Base-by-base conservation (phyloP, 352 stramenopile genomes). In the Phytophthora multivora region DNA sequence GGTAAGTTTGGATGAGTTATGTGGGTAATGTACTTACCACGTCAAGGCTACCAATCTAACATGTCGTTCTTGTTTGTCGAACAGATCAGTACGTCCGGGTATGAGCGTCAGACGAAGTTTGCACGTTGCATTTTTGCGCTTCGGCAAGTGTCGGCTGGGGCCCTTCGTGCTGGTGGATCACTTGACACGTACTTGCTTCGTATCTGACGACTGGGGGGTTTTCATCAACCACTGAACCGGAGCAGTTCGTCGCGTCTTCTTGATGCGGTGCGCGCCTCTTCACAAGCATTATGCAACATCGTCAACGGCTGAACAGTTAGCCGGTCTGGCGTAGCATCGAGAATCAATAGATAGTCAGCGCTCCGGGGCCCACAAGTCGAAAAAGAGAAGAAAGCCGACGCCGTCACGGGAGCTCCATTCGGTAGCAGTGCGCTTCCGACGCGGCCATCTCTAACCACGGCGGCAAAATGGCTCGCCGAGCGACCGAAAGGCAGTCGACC, bases 91-190 rank as follows among this genome's bases (percentile, higher is more conserved):
- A 19, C 56, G 64, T 15, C 71, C 77, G 6, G 74, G 78, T 18
- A 82, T 83, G 63, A 88, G 71, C 19, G 71, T 89, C 47, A 73
- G 76, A 57, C 81, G 83, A 66, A 90, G 79, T 51, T 57, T 90
- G 41, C 81, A 83, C 48, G 47, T 88, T 49, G 75, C 72, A 26
- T 85, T 86, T 62, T 48, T 90, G 13, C 68, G 69, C 2, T 57
- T 61, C 39, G 77, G 83, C 33, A 73, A 69, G 36, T 69, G 66
- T 62, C 66, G 67, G 43, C 62, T 89, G 47, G 72, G 77, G 26
- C 63, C 75, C 13, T 41, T 92, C 35, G 61, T 83, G 46, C 76
- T 92, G 45, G 80, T 83, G 18, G 81, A 92, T 69, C 46, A 65
- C 60, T 71, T 74, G 47, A 86, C 83, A 46, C 65, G 64, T 47